phyloP scores from a whole-genome alignment of 78 protist species.

The Dictyostelium discoideum region DNA sequence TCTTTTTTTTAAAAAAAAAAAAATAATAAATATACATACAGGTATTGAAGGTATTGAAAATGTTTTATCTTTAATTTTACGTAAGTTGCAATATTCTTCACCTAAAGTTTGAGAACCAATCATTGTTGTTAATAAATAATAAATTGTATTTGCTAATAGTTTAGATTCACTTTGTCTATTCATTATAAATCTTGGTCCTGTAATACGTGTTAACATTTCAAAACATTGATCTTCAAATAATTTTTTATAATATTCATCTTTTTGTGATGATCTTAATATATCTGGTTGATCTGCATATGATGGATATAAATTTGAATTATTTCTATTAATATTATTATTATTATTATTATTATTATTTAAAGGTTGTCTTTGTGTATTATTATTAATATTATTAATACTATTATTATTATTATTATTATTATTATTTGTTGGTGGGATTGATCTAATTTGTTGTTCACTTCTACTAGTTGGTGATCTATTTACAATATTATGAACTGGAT shows the following conservation, averaged over 20 bases:
- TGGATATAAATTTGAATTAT: conserved; percentile 30
- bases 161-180: conserved; percentile 59
- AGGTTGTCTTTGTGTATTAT: too few species aligned
- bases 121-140: conserved; percentile 53
- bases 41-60: conserved; percentile 42
- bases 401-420: neutral
- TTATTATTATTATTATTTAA: neutral
- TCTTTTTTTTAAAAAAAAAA: too few species aligned
- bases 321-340: neutral
- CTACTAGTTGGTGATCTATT: neutral
- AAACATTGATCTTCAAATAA: conserved; percentile 70
- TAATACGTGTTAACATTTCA: conserved; percentile 54
- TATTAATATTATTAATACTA: neutral
- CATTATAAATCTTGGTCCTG: conserved; percentile 70
- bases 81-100: conserved; percentile 63
- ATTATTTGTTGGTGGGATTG: neutral
- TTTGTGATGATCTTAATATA: conserved; percentile 62
- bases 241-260: conserved; percentile 60
- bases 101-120: conserved; percentile 69
- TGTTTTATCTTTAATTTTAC: conserved; percentile 53
- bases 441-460: neutral
- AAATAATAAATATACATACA: neutral
- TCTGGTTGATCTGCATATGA: conserved; percentile 75
- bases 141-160: conserved; percentile 12
- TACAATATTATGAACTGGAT: conserved; percentile 3